Conservation (phyloP, 768 basidiomycete genomes). For the Termitomyces heimii region DNA sequence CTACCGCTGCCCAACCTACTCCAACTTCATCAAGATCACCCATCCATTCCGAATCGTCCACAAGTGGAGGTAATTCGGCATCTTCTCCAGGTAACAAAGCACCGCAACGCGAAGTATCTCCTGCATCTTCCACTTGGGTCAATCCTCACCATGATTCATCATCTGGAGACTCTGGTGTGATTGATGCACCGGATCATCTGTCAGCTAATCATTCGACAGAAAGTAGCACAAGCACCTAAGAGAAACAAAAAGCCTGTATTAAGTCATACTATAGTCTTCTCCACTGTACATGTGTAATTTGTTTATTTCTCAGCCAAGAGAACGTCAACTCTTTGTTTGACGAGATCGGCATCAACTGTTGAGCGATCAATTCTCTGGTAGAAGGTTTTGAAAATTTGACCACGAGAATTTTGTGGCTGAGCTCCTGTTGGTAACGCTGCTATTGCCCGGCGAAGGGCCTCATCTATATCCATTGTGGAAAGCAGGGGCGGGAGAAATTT, state of each 20-base stretch:
- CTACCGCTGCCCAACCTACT: conserved; percentile 2
- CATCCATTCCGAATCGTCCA: not conserved
- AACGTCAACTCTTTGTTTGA: conserved; percentile 44
- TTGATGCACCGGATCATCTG: not conserved
- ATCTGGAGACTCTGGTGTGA: not conserved
- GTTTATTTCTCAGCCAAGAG: conserved; percentile 22
- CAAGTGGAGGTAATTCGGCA: not conserved
- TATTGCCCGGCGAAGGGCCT: conserved; percentile 37
- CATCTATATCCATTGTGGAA: conserved; percentile 49
- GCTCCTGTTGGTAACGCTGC: conserved; percentile 19
- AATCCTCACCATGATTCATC: not conserved
- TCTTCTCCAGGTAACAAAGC: not conserved
- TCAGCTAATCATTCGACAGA: not conserved
- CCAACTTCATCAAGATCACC: not conserved
- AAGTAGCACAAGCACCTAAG: not conserved
- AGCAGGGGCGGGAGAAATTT: conserved; percentile 57
- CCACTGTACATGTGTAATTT: not conserved
- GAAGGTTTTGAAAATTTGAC: conserved; percentile 56
- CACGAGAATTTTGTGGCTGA: conserved; percentile 31
- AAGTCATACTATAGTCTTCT: not conserved
- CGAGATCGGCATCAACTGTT: conserved; percentile 48
- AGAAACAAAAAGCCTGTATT: not conserved
- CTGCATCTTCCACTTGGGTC: conserved; percentile 1
- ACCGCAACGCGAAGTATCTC: not conserved
- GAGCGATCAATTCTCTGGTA: conserved; percentile 57